Evolutionary conservation across 805 yeast genomes (phyloP), one percentile per base, ranked within the genome.

Genomic region (Isabelozyma pseudorhagii): DNA sequence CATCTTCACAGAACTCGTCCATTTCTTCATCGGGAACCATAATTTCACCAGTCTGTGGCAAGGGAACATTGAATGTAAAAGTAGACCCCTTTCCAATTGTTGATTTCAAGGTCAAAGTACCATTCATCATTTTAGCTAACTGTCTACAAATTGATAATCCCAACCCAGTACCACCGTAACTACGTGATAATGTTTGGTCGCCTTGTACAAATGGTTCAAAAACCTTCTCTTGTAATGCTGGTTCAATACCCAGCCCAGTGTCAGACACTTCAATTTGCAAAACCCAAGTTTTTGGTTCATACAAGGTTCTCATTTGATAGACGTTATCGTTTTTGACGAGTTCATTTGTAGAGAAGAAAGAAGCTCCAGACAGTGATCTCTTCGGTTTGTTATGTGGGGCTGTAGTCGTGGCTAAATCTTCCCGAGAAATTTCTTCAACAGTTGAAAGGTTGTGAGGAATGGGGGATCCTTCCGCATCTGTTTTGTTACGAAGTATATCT

Each of bases 171-270:
- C 99, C 99, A 50, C 98, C 97, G 62, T 87, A 85, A 50, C 92
- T 89, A 61, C 96, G 78, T 5, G 96, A 88, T 27, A 90, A 74
- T 0, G 97, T 90, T 66, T 91, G 97, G 62, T 93, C 98, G 47
- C 98, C 99, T 70, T 93, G 99, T 15, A 92, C 91, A 72, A 93
- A 93, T 1, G 98, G 97, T 60, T 94, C 97, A 66, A 93, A 93
- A 1, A 93, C 96, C 52, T 87, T 83, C 42, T 83, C 83, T 60
- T 89, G 97, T 48, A 91, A 67, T 1, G 85, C 82, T 11, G 85
- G 83, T 40, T 89, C 96, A 47, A 93, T 92, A 51, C 99, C 99
- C 0, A 97, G 92, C 3, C 99, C 98, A 0, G 96, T 89, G 64
- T 93, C 99, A 38, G 77, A 78, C 10, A 93, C 97, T 50, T 83